Evolutionary conservation across 1,284 basidiomycete species (phyloP), one percentile per base, ranked within the genome.

Genomic region (Trichosporon asahii): DNA sequence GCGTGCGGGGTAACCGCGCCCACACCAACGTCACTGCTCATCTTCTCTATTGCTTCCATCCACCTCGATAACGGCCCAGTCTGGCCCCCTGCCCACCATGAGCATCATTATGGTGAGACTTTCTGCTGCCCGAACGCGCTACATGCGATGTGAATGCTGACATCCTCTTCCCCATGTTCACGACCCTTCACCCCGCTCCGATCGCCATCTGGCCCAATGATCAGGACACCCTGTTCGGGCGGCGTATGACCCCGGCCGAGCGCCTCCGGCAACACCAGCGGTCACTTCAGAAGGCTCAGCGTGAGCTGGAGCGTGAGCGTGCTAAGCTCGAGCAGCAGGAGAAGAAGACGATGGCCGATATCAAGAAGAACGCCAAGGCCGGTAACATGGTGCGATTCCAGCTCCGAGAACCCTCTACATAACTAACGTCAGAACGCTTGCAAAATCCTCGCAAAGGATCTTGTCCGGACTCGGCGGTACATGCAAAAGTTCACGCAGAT

Each of bases 401-500:
- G 14, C 46, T n/a, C 37, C n/a, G 29, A 1, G 21, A 40, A 2
- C 9, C 7, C 29, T 12, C 35, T 12, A n/a, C n/a, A n/a, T n/a
- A 37, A 29, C 69, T 73, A 49, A 69, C 64, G 1, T 5, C 80
- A 97, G 94, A 94, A 94, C 82, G 94, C 94, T 14, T 98, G 95
- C 87, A 99, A 98, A 86, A 92, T 99, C 73, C 97, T 98, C 91
- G 97, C 97, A 44, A 98, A 97, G 83, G 97, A 99, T 81, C 90
- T 99, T 69, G 95, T 99, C 73, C 88, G 97, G 73, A 98, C 96
- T 27, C 87, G 97, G 66, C 88, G 93, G 78, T 98, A 99, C 81
- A 88, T 97, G 35, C 95, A 98, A 84, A 99, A 98, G 83, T 99
- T 99, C 86, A 94, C 98, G 79, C 94, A 96, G 81, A 99, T 99